Conservation (phyloP, 1,284 basidiomycete genomes). For the Trichosporon ovoides region DNA sequence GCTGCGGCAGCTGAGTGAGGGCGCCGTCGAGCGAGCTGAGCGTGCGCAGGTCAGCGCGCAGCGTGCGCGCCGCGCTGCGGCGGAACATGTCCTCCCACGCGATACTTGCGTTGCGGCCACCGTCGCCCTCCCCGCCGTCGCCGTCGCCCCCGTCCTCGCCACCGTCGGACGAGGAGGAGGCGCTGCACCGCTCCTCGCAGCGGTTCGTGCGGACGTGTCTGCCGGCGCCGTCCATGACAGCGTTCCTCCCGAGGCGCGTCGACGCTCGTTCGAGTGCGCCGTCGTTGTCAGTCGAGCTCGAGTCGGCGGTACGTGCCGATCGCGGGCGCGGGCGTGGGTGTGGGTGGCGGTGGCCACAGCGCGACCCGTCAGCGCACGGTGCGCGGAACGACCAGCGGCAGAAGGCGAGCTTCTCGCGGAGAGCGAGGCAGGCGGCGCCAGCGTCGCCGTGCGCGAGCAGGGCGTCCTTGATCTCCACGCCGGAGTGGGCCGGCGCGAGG, state of each 20-base stretch:
- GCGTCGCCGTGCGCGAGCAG: constrained; percentile 76
- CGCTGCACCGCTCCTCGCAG: constrained; percentile 1
- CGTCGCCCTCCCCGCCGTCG: no score
- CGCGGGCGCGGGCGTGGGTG: neutral
- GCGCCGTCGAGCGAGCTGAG: neutral
- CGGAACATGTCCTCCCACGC: neutral
- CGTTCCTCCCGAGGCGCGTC: neutral
- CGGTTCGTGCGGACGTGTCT: neutral
- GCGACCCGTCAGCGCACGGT: neutral
- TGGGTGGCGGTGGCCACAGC: neutral
- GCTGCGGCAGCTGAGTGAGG: neutral
- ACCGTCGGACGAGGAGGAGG: neutral
- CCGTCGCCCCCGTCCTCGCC: no score
- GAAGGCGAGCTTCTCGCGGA: constrained; percentile 66
- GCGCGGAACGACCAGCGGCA: constrained; percentile 41
- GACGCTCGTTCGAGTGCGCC: neutral
- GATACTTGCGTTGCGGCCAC: neutral
- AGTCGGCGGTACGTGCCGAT: neutral
- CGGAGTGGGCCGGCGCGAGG: constrained; percentile 80
- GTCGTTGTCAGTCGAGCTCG: neutral
- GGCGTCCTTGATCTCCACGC: constrained; percentile 77
- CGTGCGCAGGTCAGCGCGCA: neutral
- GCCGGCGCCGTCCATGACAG: neutral
- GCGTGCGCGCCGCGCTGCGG: neutral
- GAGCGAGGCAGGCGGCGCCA: constrained; percentile 76